Evolutionary conservation across 148 eudicot genomes (phyloP), one percentile per base, ranked within the genome.

Genomic region (Arctostaphylos glauca): DNA sequence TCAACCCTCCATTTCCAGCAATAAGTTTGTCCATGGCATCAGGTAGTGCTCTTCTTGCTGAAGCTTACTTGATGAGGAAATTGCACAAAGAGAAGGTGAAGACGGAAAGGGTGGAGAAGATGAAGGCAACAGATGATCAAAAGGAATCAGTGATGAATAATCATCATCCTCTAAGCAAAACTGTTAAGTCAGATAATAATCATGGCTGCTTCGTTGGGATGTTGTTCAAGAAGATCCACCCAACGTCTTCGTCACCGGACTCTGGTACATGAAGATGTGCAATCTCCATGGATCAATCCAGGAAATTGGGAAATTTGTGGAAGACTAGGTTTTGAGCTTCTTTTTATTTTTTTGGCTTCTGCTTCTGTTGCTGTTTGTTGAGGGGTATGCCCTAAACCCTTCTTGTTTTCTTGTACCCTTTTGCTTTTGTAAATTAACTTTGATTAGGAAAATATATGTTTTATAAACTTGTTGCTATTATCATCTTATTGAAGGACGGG

Each of bases 21-120:
- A 0, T 4, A 66, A 66, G 23, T 31, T 41, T 15, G 5, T 66
- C 43, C 53, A 73, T 73, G 76, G 76, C 76, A 3, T 18, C 76
- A 8, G 60, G 44, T 53, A 31, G 79, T 47, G 53, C 70, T 43
- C 0, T 52, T 44, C 81, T 78, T 59, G 81, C 81, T 3, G 81
- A 78, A 58, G 81, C 48, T 43, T 78, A 78, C 19, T 14, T 59
- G 70, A 78, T 78, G 81, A 18, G 81, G 23, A 58, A 78, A 21
- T 70, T 78, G 53, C 49, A 78, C 16, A 78, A 44, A 70, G 81
- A 78, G 53, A 58, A 78, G 41, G n/a, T 78, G 68, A n/a, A 50
- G n/a, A 76, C 25, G 79, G 13, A 53, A 43, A 3, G 5, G 21
- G 21, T 60, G 31, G 9, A 60, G 12, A 60, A 60, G 67, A 8